Percentiles rank a stretch among this genome's conserved stretches.
Conservation (phyloP, 176 grass and related monocot genomes). For the Oryza meyeriana region DNA sequence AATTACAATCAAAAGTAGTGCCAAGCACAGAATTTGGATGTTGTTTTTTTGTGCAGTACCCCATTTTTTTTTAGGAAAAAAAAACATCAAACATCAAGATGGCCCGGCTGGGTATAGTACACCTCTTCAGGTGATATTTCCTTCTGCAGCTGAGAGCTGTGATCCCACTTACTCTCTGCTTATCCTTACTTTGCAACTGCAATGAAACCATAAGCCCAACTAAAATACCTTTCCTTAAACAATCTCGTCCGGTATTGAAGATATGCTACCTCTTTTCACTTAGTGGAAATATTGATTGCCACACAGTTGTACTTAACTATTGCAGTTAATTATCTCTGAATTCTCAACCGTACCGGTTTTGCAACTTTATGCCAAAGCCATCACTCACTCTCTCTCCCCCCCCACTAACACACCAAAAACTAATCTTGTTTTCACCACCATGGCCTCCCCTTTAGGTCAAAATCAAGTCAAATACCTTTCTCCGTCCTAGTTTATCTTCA, state of each 20-base stretch:
- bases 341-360: slow-evolving; percentile 31
- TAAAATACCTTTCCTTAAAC: slow-evolving; percentile 37
- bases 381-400: background rate
- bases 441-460: slow-evolving; percentile 28
- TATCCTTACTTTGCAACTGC: slow-evolving; percentile 23
- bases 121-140: background rate
- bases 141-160: background rate
- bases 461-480: slow-evolving; percentile 19
- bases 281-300: slow-evolving; percentile 56
- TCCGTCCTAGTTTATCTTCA: background rate
- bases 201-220: slow-evolving; percentile 23
- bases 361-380: slow-evolving; percentile 44
- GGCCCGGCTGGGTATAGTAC: background rate
- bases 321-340: slow-evolving; percentile 26
- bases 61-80: background rate
- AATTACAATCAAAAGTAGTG: too few species aligned
- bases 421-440: slow-evolving; percentile 24
- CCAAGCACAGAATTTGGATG: background rate
- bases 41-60: background rate
- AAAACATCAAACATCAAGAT: background rate
- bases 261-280: slow-evolving; percentile 50
- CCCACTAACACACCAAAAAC: slow-evolving; percentile 28
- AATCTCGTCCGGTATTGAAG: slow-evolving; percentile 32
- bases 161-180: background rate
- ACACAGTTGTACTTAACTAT: slow-evolving; percentile 46